Percentiles rank a stretch among this genome's conserved stretches.
These are phyloP conservation scores for Penicillium sp. DNA, from an alignment of 2,329 filamentous ascomycete species.

Conservation along the genomic window DNA sequence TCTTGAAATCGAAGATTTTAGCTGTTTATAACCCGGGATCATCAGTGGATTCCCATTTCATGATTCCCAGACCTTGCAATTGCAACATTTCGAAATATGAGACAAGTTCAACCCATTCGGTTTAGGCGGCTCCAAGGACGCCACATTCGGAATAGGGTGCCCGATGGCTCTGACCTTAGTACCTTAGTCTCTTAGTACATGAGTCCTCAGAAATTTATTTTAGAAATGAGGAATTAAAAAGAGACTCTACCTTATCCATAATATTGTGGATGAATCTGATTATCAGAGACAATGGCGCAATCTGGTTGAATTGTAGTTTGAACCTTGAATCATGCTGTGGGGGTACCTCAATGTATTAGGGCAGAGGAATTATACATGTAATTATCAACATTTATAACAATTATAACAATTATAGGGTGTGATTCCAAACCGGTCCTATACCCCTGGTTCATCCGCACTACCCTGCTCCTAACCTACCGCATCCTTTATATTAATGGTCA, in stretches of 20 bases:
- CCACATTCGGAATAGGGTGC: slow-evolving; percentile 2
- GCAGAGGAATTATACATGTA: no score
- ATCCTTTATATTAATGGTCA: slow-evolving; percentile 13
- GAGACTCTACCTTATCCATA: not conserved
- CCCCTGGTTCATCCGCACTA: no score
- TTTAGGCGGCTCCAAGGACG: slow-evolving; percentile 4
- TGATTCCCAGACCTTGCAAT: not conserved
- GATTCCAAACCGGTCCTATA: no score
- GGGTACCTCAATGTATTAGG: no score
- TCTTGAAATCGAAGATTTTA: no score
- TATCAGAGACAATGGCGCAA: not conserved
- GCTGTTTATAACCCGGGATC: no score
- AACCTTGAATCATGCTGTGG: no score
- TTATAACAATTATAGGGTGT: no score
- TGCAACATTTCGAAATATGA: slow-evolving; percentile 7
- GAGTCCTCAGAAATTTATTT: no score
- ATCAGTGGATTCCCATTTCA: not conserved
- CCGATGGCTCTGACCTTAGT: not conserved
- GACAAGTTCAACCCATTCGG: slow-evolving; percentile 3
- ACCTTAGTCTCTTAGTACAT: not conserved
- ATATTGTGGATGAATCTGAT: not conserved
- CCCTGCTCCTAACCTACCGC: no score
- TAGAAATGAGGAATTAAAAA: not conserved
- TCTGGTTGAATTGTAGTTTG: not conserved
- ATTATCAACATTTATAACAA: no score